Evolutionary conservation across 805 yeast species (phyloP).

Genomic region (Pichia phayaonensis): DNA sequence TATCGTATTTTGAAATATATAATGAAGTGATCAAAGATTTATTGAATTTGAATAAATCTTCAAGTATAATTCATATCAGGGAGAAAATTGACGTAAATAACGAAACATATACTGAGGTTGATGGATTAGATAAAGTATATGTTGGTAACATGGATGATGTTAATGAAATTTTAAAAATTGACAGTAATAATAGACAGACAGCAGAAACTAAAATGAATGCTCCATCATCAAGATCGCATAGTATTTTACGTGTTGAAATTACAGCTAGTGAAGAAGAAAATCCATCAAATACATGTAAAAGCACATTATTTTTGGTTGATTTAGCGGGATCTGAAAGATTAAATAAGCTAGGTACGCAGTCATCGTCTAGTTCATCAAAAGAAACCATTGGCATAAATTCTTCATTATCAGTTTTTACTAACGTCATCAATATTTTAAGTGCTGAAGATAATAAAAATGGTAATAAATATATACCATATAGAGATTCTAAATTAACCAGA

Average conservation of each 20-base stretch:
- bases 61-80: constrained; percentile 42
- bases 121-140: constrained; percentile 56
- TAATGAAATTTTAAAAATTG: constrained; percentile 48
- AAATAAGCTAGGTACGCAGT: constrained; percentile 53
- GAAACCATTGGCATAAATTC: constrained; percentile 82
- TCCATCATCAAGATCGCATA: constrained; percentile 73
- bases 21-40: constrained; percentile 72
- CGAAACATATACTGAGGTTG: constrained; percentile 42
- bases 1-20: constrained; percentile 74
- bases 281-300: constrained; percentile 42
- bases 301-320: constrained; percentile 70
- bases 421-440: constrained; percentile 72
- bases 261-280: constrained; percentile 43
- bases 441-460: constrained; percentile 49
- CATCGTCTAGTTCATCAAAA: constrained; percentile 63
- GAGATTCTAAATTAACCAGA: constrained; percentile 68
- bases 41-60: constrained; percentile 34
- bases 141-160: constrained; percentile 56
- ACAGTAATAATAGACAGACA: constrained; percentile 47
- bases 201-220: constrained; percentile 23
- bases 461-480: constrained; percentile 1
- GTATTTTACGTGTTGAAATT: constrained; percentile 63
- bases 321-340: constrained; percentile 71
- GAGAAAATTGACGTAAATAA: constrained; percentile 57
- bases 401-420: constrained; percentile 70